These are phyloP conservation scores for Globisporangium camurandrum DNA, from an alignment of 352 stramenopile species.

Conservation along the genomic window DNA sequence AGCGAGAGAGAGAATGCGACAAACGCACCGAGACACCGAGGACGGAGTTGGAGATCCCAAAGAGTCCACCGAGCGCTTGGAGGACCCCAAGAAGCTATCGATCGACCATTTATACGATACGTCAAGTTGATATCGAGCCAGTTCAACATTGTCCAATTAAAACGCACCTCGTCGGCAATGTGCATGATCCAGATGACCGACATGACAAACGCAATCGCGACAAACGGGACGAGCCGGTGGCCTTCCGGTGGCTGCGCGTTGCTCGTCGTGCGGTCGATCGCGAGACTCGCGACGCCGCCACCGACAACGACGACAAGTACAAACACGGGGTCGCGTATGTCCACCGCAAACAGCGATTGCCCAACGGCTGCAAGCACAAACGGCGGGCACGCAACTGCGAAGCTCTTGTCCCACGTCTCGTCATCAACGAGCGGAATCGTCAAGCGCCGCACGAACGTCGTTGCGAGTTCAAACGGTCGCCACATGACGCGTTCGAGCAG, in stretches of 20 bases:
- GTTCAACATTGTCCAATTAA: too few species aligned
- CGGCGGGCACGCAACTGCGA: constrained; percentile 54
- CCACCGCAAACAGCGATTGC: constrained; percentile 38
- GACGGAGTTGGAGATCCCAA: constrained; percentile 70
- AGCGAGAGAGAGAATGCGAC: background rate
- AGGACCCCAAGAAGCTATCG: constrained; percentile 49
- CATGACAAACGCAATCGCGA: constrained; percentile 75
- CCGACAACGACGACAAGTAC: constrained; percentile 28
- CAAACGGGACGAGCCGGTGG: constrained; percentile 39
- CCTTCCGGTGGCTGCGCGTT: constrained; percentile 40
- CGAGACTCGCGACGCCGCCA: constrained; percentile 31
- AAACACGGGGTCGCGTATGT: constrained; percentile 41
- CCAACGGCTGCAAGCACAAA: constrained; percentile 56
- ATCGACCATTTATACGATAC: too few species aligned
- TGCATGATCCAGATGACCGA: constrained; percentile 86
- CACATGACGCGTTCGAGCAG: constrained; percentile 47
- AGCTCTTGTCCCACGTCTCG: constrained; percentile 75
- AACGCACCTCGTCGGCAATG: constrained; percentile 64
- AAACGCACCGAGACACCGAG: constrained; percentile 65
- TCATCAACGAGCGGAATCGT: constrained; percentile 75
- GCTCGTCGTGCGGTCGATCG: constrained; percentile 40
- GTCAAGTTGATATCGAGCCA: too few species aligned
- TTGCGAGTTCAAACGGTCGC: constrained; percentile 61
- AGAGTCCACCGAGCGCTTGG: constrained; percentile 61
- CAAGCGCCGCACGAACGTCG: constrained; percentile 56